Evolutionary conservation across 192 early-diverging fungal genomes (phyloP).

Genomic region (Coemansia sp.): DNA sequence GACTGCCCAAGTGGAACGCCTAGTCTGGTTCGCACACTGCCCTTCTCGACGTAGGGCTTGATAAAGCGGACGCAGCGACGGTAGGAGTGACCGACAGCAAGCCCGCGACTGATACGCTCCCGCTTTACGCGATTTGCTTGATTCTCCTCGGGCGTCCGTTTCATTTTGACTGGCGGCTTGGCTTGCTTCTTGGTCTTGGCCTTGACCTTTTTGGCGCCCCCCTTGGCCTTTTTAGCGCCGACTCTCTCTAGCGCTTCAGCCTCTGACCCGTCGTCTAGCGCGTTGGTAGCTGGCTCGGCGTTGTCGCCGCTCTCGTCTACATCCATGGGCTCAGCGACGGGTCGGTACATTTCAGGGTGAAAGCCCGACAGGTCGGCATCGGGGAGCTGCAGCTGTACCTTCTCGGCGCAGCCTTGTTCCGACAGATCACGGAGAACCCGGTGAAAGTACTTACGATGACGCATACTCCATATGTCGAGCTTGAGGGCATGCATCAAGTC

Average conservation of each 20-base stretch:
- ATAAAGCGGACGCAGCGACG: conserved; percentile 49
- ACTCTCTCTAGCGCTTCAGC: neutral
- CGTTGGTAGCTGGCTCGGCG: neutral
- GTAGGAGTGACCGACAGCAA: conserved; percentile 22
- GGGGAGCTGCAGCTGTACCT: conserved; percentile 29
- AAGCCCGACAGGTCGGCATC: neutral
- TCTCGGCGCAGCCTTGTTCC: conserved; percentile 21
- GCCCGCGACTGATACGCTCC: neutral
- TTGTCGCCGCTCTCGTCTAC: neutral
- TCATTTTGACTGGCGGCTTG: neutral
- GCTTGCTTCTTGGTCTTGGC: neutral
- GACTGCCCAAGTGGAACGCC: conserved; percentile 34
- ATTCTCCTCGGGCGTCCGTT: neutral
- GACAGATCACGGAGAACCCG: conserved; percentile 23
- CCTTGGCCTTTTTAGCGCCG: neutral
- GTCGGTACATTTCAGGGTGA: neutral
- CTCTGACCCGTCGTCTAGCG: neutral
- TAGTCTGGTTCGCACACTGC: conserved; percentile 13
- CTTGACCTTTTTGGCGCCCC: neutral
- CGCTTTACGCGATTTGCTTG: neutral
- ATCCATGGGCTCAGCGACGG: neutral
- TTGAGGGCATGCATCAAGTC: conserved; percentile 37
- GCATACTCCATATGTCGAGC: conserved; percentile 27
- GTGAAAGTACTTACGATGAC: conserved; percentile 38
- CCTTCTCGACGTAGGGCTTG: conserved; percentile 32